Percentiles rank a stretch among this genome's conserved stretches.
Conservation (phyloP, 106 monocot genomes). For the Hemerocallis citrina region DNA sequence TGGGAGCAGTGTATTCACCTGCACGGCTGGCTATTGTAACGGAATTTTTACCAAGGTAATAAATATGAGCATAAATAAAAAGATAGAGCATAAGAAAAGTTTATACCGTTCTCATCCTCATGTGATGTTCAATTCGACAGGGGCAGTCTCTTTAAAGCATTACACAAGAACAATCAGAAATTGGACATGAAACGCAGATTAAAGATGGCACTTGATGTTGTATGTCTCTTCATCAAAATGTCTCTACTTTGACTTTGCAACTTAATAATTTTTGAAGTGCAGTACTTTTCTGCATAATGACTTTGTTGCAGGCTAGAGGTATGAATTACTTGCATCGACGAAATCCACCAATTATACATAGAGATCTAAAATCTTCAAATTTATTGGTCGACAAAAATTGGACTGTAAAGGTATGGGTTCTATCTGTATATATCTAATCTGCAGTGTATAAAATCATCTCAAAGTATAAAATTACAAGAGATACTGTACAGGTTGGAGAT, state of each 20-base stretch:
- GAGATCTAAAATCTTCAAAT: constrained; percentile 38
- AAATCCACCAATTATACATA: constrained; percentile 40
- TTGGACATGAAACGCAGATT: constrained; percentile 23
- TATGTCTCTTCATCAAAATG: constrained; percentile 18
- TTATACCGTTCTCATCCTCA: background rate
- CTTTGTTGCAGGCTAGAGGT: constrained; percentile 23
- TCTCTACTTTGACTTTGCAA: background rate
- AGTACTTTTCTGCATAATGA: background rate
- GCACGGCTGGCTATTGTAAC: constrained; percentile 24
- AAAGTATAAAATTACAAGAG: background rate
- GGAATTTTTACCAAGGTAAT: constrained; percentile 22
- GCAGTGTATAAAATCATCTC: background rate
- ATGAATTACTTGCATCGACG: constrained; percentile 42
- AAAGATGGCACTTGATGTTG: constrained; percentile 40
- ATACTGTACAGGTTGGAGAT: constrained; percentile 26
- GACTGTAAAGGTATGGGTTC: constrained; percentile 26
- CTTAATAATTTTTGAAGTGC: background rate
- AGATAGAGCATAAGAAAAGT: background rate
- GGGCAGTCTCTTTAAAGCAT: constrained; percentile 25
- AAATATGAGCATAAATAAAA: background rate
- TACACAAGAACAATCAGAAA: constrained; percentile 21
- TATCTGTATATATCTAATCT: background rate
- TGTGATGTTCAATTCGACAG: too few relatives aligned
- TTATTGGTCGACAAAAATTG: constrained; percentile 34
- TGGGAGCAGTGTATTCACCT: constrained; percentile 27